Evolutionary conservation across 805 yeast species (phyloP).

Genomic region (Hanseniaspora meyeri): DNA sequence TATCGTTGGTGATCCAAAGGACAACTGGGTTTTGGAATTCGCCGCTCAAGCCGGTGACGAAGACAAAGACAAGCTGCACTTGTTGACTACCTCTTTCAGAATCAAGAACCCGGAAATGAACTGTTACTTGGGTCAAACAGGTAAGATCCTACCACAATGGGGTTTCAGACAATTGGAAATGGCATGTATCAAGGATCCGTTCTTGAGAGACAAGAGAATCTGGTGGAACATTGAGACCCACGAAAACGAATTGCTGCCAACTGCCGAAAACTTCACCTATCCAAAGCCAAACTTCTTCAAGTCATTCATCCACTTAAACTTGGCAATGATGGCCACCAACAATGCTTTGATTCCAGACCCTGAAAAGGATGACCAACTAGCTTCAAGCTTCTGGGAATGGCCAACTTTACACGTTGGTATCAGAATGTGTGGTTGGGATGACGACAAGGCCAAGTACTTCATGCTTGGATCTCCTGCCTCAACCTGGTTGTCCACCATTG

Average conservation of each 20-base stretch:
- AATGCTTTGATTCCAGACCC: constrained; percentile 69
- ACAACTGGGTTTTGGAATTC: constrained; percentile 83
- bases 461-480: constrained; percentile 67
- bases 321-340: constrained; percentile 91
- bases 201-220: constrained; percentile 64
- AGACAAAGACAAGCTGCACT: constrained; percentile 44
- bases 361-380: constrained; percentile 59
- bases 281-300: constrained; percentile 70
- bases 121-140: constrained; percentile 69
- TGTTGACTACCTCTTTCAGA: constrained; percentile 65
- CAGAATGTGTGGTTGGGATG: constrained; percentile 68
- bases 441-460: constrained; percentile 51
- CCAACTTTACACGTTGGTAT: constrained; percentile 65
- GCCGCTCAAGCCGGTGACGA: constrained; percentile 51
- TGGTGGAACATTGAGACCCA: constrained; percentile 83
- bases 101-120: constrained; percentile 50
- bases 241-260: constrained; percentile 47
- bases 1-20: constrained; percentile 62
- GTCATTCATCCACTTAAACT: constrained; percentile 61
- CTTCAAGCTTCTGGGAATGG: constrained; percentile 83
- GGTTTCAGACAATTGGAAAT: constrained; percentile 78
- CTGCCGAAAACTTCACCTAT: constrained; percentile 34
- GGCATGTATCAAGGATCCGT: constrained; percentile 51
- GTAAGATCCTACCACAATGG: constrained; percentile 61
- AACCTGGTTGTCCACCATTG: constrained; percentile 61